A percentile compares a stretch with the other conserved stretches of the same genome.
These are phyloP conservation scores for Epicoccum sorghinum DNA, from an alignment of 2,329 filamentous ascomycete species.

Conservation along the genomic window DNA sequence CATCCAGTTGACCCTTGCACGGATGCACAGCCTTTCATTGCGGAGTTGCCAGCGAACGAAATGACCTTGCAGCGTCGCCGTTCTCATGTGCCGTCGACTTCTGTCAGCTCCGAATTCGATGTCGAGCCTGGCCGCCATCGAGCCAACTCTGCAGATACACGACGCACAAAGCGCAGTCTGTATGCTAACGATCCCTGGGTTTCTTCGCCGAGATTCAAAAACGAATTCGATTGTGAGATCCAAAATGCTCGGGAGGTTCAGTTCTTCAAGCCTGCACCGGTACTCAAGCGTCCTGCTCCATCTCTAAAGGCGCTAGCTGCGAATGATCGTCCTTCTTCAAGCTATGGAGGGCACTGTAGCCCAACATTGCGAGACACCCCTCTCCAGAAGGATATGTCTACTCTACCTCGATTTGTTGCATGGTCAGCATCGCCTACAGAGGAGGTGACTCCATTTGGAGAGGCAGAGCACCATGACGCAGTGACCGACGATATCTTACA, in stretches of 20 bases:
- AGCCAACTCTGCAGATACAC: slow-evolving; percentile 41
- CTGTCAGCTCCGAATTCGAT: slow-evolving; percentile 22
- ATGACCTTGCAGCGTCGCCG: slow-evolving; percentile 22
- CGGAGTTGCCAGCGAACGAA: slow-evolving; percentile 16
- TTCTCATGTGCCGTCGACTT: slow-evolving; percentile 28
- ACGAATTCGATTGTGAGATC: slow-evolving; percentile 20
- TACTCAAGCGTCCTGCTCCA: slow-evolving; percentile 26
- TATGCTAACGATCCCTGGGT: slow-evolving; percentile 40
- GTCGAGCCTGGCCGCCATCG: slow-evolving; percentile 26
- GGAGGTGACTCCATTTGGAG: slow-evolving; percentile 2
- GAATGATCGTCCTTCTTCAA: slow-evolving; percentile 37
- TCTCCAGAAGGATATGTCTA: slow-evolving; percentile 39
- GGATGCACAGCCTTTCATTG: slow-evolving; percentile 23
- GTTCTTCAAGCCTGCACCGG: slow-evolving; percentile 23
- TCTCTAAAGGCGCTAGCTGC: slow-evolving; percentile 21
- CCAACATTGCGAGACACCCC: slow-evolving; percentile 22
- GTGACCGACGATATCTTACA: slow-evolving; percentile 16
- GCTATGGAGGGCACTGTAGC: slow-evolving; percentile 28
- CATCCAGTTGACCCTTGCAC: slow-evolving; percentile 36
- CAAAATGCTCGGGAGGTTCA: slow-evolving; percentile 22
- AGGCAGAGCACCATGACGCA: slow-evolving; percentile 3
- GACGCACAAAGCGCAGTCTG: slow-evolving; percentile 30
- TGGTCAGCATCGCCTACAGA: slow-evolving; percentile 16
- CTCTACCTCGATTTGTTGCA: slow-evolving; percentile 40
- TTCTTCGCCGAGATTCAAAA: slow-evolving; percentile 28